Percentiles rank a stretch among this genome's conserved stretches.
Evolutionary conservation across 805 yeast species (phyloP).

Genomic region (Jamesozyma jinghongensis): DNA sequence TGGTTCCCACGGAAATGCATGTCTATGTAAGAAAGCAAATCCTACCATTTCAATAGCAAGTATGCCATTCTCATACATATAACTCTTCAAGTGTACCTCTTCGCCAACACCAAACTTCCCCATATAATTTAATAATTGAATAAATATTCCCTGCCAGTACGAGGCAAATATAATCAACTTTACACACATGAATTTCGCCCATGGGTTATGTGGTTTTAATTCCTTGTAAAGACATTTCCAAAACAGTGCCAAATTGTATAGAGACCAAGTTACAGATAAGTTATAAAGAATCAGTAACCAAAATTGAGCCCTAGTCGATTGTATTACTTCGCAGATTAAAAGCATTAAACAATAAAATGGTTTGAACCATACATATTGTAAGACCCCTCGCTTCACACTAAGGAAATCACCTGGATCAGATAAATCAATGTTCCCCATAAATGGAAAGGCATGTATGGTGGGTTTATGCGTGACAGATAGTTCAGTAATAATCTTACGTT

Average conservation of each 20-base stretch:
- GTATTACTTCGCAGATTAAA: conserved; percentile 38
- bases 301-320: conserved; percentile 43
- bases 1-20: conserved; percentile 70
- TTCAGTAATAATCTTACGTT: conserved; percentile 64
- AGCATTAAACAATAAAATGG: conserved; percentile 63
- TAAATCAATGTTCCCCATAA: conserved; percentile 57
- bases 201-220: conserved; percentile 70
- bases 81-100: conserved; percentile 36
- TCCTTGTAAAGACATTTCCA: conserved; percentile 86
- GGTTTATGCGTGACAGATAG: conserved; percentile 58
- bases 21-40: conserved; percentile 83
- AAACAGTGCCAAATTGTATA: conserved; percentile 79
- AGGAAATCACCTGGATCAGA: conserved; percentile 78
- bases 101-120: conserved; percentile 32
- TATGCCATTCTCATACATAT: conserved; percentile 64
- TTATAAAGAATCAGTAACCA: conserved; percentile 64
- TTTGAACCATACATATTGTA: conserved; percentile 93
- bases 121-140: conserved; percentile 44
- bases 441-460: conserved; percentile 49
- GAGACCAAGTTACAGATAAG: conserved; percentile 66
- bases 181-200: conserved; percentile 88
- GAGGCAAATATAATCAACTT: conserved; percentile 92
- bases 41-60: conserved; percentile 76
- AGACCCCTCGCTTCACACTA: conserved; percentile 68
- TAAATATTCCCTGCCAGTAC: conserved; percentile 86